Evolutionary conservation across 805 yeast species (phyloP), one percentile per base, ranked within the genome.

Genomic region (Ogataea pignaliae): DNA sequence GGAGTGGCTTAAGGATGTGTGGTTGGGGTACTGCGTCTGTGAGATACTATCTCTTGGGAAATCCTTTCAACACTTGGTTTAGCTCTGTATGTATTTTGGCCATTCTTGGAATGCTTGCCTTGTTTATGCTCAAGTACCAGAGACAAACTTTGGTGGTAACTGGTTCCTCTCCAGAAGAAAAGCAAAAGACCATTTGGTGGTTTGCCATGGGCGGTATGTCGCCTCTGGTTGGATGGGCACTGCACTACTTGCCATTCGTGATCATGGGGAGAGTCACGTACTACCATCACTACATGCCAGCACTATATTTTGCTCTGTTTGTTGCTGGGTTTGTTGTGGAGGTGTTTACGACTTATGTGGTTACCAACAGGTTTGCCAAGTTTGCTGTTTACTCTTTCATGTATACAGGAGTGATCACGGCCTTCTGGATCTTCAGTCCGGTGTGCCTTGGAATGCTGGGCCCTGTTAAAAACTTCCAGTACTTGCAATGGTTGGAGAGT

Each of bases 191-290:
- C 18, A 39, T 46, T n/a, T 55, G 61, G 60, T 45, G 47, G 14
- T 29, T 62, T 5, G 43, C 52, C 18, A 79, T 84, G 78, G 85
- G 85, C 47, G 93, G 89, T 53, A 64, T 84, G 37, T 79, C 81
- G 56, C 95, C 95, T 40, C 75, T 86, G 76, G 66, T 85, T 41
- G 93, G 88, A 11, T 86, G 91, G 89, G 81, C 85, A 32, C 70
- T 85, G 61, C 93, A 86, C 62, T 85, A 71, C 63, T 61, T 77
- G 59, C 91, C 95, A 29, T 86, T 86, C 54, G 76, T 79, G 29
- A 70, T 86, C 40, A 86, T 86, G 95, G 84, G 88, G 13, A 78
- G 95, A 72, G 93, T 86, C 53, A 84, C 91, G 0, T 86, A 86
- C 56, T 88, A 84, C 37, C 95, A 86, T 63, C 95, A 86, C 68